These are phyloP conservation scores for Hypoxylon sp. DNA, from an alignment of 2,329 filamentous ascomycete species.

Conservation along the genomic window DNA sequence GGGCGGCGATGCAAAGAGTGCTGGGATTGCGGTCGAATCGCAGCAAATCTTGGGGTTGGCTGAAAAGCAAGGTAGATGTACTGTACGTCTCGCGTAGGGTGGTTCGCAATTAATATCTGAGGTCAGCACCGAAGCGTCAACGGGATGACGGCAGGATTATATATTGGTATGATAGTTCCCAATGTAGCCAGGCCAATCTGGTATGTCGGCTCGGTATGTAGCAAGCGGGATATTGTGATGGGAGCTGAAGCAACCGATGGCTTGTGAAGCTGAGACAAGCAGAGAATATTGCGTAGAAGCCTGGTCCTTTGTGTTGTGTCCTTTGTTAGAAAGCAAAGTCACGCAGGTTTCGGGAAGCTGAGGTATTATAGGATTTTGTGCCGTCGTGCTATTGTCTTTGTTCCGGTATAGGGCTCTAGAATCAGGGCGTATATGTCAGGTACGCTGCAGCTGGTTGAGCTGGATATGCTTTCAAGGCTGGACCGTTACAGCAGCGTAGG, in stretches of 20 bases:
- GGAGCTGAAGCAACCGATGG: constrained; percentile 47
- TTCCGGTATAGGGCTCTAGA: constrained; percentile 45
- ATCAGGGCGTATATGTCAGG: constrained; percentile 48
- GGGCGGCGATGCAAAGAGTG: constrained; percentile 51
- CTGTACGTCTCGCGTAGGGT: constrained; percentile 41
- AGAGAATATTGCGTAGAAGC: constrained; percentile 49
- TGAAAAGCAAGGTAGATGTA: constrained; percentile 37
- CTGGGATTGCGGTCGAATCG: constrained; percentile 53
- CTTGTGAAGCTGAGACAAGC: constrained; percentile 49
- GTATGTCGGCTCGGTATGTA: constrained; percentile 42
- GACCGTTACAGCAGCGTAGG: constrained; percentile 45
- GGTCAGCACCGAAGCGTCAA: constrained; percentile 55
- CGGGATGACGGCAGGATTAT: constrained; percentile 53
- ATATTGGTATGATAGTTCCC: constrained; percentile 48
- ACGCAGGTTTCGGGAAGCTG: constrained; percentile 53
- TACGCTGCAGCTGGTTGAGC: constrained; percentile 49
- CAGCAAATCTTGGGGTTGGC: constrained; percentile 42
- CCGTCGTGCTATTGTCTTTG: constrained; percentile 51
- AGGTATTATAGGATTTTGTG: constrained; percentile 52
- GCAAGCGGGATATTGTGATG: constrained; percentile 41
- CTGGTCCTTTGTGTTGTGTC: constrained; percentile 39
- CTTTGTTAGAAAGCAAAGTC: constrained; percentile 43
- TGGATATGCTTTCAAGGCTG: constrained; percentile 46
- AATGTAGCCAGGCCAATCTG: constrained; percentile 39
- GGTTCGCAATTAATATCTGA: constrained; percentile 54